A percentile compares a stretch with the other conserved stretches of the same genome.
Evolutionary conservation across 495 filamentous ascomycete genomes (phyloP).

Genomic region (Xylaria bambusicola): DNA sequence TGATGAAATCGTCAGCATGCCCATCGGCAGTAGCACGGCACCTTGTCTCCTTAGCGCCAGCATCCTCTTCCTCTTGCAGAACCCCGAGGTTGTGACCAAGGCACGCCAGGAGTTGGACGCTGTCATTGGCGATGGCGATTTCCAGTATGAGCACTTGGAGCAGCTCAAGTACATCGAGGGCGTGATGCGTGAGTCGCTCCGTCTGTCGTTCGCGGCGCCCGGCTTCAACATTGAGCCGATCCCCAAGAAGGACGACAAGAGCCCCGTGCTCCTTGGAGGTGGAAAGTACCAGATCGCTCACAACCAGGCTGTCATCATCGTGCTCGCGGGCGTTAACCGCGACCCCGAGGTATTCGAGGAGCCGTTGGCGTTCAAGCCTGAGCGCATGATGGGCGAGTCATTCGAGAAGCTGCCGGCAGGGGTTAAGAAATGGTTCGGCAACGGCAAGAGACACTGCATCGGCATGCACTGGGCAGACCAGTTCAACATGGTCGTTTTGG

Average conservation of each 20-base stretch:
- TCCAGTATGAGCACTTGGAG: slow-evolving; percentile 56
- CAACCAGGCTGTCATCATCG: slow-evolving; percentile 61
- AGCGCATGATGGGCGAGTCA: slow-evolving; percentile 65
- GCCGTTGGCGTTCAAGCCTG: slow-evolving; percentile 63
- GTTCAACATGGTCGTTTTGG: slow-evolving; percentile 56
- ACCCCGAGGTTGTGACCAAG: slow-evolving; percentile 58
- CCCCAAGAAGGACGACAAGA: slow-evolving; percentile 45
- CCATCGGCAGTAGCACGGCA: slow-evolving; percentile 48
- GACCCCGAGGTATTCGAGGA: slow-evolving; percentile 68
- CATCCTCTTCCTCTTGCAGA: slow-evolving; percentile 63
- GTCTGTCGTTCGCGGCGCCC: slow-evolving; percentile 65
- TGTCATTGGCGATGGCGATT: slow-evolving; percentile 55
- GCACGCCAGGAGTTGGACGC: slow-evolving; percentile 68
- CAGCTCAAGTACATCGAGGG: slow-evolving; percentile 66
- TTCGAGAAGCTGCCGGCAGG: slow-evolving; percentile 60
- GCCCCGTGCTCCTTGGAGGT: slow-evolving; percentile 48
- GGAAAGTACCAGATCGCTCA: slow-evolving; percentile 68
- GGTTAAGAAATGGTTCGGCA: slow-evolving; percentile 71
- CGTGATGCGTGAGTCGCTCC: slow-evolving; percentile 64
- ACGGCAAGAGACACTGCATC: slow-evolving; percentile 68
- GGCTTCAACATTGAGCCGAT: slow-evolving; percentile 65
- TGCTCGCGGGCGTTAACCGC: slow-evolving; percentile 62
- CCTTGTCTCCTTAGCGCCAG: slow-evolving; percentile 54
- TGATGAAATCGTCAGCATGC: slow-evolving; percentile 67
- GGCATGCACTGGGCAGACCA: slow-evolving; percentile 71